These are phyloP conservation scores for Huntiella decipiens DNA, from an alignment of 2,329 filamentous ascomycete genomes.

Conservation along the genomic window DNA sequence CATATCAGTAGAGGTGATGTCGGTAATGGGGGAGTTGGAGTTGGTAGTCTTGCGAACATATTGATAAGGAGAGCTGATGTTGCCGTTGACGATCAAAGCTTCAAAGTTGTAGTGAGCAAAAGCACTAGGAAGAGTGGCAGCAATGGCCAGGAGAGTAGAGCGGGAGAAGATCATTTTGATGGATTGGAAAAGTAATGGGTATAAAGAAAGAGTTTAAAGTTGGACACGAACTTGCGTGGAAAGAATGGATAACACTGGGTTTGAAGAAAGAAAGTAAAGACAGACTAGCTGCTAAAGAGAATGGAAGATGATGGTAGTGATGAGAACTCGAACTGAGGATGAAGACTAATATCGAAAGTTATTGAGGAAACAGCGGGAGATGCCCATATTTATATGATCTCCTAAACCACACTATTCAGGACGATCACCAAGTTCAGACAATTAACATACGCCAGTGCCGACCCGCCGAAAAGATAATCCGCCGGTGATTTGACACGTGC, in stretches of 20 bases:
- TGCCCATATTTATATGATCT: neutral
- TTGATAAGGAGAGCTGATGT: constrained; percentile 26
- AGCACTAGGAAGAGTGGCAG: constrained; percentile 15
- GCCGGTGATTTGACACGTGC: too few relatives aligned
- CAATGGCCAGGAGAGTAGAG: constrained; percentile 15
- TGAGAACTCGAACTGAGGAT: neutral
- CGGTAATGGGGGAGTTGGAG: constrained; percentile 23
- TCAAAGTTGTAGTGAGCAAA: constrained; percentile 27
- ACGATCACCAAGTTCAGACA: too few relatives aligned
- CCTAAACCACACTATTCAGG: too few relatives aligned
- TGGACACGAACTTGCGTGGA: neutral
- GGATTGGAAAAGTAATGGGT: neutral
- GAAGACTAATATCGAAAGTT: neutral
- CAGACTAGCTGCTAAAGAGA: neutral
- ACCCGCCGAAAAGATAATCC: too few relatives aligned
- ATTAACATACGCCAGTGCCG: too few relatives aligned
- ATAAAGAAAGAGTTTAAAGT: neutral
- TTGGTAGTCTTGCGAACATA: constrained; percentile 32
- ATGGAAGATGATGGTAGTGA: neutral
- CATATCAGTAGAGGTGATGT: constrained; percentile 21
- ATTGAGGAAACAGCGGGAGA: neutral
- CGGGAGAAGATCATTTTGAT: constrained; percentile 16
- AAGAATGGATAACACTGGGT: neutral
- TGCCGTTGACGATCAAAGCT: constrained; percentile 26
- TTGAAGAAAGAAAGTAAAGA: neutral